Evolutionary conservation across 2,329 filamentous ascomycete species (phyloP).

Genomic region (Aspergillus ochraceoroseus): DNA sequence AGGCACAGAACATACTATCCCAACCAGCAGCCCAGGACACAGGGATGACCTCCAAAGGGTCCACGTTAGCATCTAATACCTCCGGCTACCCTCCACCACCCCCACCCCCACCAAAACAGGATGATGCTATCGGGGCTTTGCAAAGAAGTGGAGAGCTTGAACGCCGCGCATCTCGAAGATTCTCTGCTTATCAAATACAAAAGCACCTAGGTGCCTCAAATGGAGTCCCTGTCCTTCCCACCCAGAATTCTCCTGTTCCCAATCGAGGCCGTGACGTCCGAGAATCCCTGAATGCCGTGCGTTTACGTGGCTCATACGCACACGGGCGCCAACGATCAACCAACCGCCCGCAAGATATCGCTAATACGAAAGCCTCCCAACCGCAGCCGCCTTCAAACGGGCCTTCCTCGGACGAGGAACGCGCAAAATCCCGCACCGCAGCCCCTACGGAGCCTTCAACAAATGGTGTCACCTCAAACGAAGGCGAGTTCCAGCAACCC

Average conservation of each 20-base stretch:
- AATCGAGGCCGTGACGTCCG: constrained; percentile 71
- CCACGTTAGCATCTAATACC: constrained; percentile 26
- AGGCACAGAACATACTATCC: constrained; percentile 36
- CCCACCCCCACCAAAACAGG: constrained; percentile 73
- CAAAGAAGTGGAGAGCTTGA: constrained; percentile 91
- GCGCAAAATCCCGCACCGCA: constrained; percentile 35
- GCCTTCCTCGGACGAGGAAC: constrained; percentile 51
- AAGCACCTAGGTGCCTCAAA: constrained; percentile 82
- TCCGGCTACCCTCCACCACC: constrained; percentile 62
- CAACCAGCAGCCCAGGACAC: constrained; percentile 68
- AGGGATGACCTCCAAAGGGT: constrained; percentile 36
- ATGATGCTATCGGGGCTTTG: constrained; percentile 83
- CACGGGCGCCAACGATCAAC: constrained; percentile 51
- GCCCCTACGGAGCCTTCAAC: constrained; percentile 17
- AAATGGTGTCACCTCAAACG: constrained; percentile 39
- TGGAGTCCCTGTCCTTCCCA: constrained; percentile 78
- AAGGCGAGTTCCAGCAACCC: constrained; percentile 55
- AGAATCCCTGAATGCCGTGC: constrained; percentile 73
- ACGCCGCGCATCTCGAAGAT: constrained; percentile 82
- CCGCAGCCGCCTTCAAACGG: constrained; percentile 48
- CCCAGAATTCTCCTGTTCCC: constrained; percentile 51
- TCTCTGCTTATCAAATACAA: constrained; percentile 94
- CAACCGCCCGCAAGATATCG: constrained; percentile 53
- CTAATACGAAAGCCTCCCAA: constrained; percentile 53
- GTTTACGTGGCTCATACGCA: constrained; percentile 54